Evolutionary conservation across 2,329 filamentous ascomycete species (phyloP), one percentile per base, ranked within the genome.

Genomic region (Capronia coronata): DNA sequence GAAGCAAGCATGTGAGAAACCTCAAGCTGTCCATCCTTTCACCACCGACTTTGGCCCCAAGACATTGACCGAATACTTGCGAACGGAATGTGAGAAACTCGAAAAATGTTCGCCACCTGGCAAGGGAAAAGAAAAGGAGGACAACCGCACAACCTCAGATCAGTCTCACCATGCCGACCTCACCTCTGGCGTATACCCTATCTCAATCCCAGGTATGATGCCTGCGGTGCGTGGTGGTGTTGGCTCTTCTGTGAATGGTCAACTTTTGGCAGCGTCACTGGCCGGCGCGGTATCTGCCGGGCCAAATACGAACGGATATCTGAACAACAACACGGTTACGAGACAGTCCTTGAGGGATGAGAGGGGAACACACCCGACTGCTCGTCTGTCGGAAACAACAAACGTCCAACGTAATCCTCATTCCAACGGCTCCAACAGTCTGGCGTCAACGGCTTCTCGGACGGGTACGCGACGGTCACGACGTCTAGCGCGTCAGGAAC

Each of bases 41-140:
- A 32, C 51, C 10, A 58, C 56, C 6, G 51, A 57, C 21, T 60
- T 58, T 32, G 52, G 56, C 8, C 55, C 56, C 6, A 22, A 55
- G 22, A 53, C 50, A 5, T 37, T 59, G 41, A 39, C 23, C 16
- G 14, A 45, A 14, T 60, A 52, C 35, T 30, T 60, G 34, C 47
- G 54, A 13, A 32, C 45, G 22, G 49, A 56, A 32, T 35, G 54
- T 14, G 43, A 49, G 9, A 56, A 46, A 19, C 38, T 52, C 19
- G 48, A 19, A 14, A 32, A 37, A n/a, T 14, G 21, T 32, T 25
- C 18, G 16, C 22, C 27, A 2, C 48, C 42, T 13, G 43, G 37
- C 10, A 55, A 55, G 29, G 54, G 49, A 4, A 52, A 51, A 45
- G 38, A 29, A 23, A 51, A 46, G 39, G 49, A 46, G 34, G 34